phyloP scores from a whole-genome alignment of 2,329 filamentous ascomycete species.

The Harringtonia lauricola region DNA sequence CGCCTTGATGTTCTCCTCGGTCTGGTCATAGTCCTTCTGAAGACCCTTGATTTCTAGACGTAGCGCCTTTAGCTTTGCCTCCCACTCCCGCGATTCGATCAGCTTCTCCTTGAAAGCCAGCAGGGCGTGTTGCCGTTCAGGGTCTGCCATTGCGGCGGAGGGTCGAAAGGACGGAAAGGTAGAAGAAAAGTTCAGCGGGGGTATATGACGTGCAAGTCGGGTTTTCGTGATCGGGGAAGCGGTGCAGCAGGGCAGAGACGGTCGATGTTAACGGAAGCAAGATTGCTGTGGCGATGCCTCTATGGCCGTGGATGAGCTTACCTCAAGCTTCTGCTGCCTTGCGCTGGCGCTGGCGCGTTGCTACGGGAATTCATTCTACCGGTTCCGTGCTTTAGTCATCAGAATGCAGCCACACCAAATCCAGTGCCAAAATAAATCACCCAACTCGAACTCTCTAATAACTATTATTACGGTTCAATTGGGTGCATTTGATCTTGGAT shows the following conservation, averaged over 20 bases:
- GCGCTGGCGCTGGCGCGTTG: constrained; percentile 7
- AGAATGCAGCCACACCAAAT: no score
- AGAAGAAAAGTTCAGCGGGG: neutral
- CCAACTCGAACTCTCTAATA: no score
- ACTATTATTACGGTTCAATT: no score
- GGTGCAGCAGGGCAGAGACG: no score
- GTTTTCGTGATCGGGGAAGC: no score
- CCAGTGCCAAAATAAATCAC: neutral
- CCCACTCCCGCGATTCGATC: constrained; percentile 95
- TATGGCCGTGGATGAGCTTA: constrained; percentile 21
- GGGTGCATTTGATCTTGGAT: neutral
- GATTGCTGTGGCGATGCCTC: no score
- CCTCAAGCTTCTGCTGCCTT: constrained; percentile 27
- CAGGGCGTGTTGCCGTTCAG: constrained; percentile 58
- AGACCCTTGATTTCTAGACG: constrained; percentile 93
- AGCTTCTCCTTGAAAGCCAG: constrained; percentile 70
- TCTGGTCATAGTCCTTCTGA: constrained; percentile 90
- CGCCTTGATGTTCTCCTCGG: constrained; percentile 98
- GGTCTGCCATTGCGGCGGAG: constrained; percentile 26
- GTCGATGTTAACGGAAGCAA: no score
- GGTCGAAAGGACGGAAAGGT: neutral
- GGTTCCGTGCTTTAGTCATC: neutral
- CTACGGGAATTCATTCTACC: constrained; percentile 5
- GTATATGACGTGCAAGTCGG: no score
- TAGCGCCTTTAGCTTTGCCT: constrained; percentile 90